These are phyloP conservation scores for Cyanodermella asteris DNA, from an alignment of 2,329 filamentous ascomycete species.

Conservation along the genomic window DNA sequence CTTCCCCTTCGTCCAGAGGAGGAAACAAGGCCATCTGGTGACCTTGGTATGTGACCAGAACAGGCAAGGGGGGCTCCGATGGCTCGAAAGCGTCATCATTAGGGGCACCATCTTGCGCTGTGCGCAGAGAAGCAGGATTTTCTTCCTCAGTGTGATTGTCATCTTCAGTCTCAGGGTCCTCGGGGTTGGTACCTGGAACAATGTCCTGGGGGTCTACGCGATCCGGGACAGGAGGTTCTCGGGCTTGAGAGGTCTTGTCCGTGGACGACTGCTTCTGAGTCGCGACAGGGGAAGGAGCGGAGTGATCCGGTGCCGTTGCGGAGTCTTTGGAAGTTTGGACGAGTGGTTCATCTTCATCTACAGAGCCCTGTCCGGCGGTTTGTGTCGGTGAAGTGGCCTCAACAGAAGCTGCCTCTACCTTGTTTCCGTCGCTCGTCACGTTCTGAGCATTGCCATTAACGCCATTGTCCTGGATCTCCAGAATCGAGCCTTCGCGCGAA, in stretches of 20 bases:
- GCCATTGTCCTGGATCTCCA: no score
- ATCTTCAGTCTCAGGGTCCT: slow-evolving; percentile 7
- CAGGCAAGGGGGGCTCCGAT: slow-evolving; percentile 19
- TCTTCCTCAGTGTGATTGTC: slow-evolving; percentile 5
- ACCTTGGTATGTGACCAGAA: slow-evolving; percentile 33
- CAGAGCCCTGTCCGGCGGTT: slow-evolving; percentile 1
- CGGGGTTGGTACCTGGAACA: slow-evolving; percentile 8
- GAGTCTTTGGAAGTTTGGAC: no score
- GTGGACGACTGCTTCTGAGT: no score
- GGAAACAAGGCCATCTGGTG: slow-evolving; percentile 37
- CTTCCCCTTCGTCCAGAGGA: slow-evolving; percentile 27
- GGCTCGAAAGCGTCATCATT: slow-evolving; percentile 5
- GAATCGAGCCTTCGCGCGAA: no score
- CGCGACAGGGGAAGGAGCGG: no score
- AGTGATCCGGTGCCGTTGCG: slow-evolving; percentile 2
- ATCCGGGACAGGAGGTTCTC: slow-evolving; percentile 3
- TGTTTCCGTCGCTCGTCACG: no score
- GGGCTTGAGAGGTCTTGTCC: no score
- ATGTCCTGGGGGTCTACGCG: slow-evolving; percentile 2
- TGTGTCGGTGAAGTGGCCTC: neutral
- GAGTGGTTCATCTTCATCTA: slow-evolving; percentile 8
- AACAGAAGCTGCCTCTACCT: no score
- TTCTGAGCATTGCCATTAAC: no score
- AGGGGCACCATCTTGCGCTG: no score
- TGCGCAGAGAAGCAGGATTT: slow-evolving; percentile 2